phyloP scores from a whole-genome alignment of 306 rosid species.

The Lotus japonicus region DNA sequence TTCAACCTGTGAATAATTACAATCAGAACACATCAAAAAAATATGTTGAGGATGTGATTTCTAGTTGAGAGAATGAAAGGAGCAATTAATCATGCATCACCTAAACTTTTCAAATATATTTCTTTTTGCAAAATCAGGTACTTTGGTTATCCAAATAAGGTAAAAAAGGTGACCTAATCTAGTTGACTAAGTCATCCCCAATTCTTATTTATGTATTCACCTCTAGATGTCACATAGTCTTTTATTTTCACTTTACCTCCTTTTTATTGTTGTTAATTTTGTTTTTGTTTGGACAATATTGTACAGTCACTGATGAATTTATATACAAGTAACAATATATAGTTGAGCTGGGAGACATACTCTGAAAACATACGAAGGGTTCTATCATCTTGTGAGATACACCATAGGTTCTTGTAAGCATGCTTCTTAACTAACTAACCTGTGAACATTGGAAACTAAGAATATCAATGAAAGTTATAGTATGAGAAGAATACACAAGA shows the following conservation, averaged over 20 bases:
- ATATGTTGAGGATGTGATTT: constrained; percentile 8
- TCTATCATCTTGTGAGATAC: constrained; percentile 19
- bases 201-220: background rate
- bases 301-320: constrained; percentile 5
- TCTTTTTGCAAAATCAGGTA: background rate
- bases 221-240: background rate
- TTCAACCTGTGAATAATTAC: constrained; percentile 8
- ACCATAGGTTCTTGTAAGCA: background rate
- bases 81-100: constrained; percentile 14
- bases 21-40: constrained; percentile 19
- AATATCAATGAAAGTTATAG: constrained; percentile 1
- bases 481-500: background rate
- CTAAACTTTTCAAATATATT: constrained; percentile 17
- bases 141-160: constrained; percentile 11
- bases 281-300: background rate
- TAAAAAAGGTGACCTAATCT: constrained; percentile 22
- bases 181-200: constrained; percentile 15
- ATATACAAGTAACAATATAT: background rate
- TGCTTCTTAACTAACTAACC: constrained; percentile 20
- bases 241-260: background rate
- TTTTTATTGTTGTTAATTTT: background rate
- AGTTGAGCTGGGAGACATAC: constrained; percentile 20
- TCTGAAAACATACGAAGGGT: constrained; percentile 13
- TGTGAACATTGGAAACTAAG: constrained; percentile 19
- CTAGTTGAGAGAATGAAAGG: background rate